Conservation (phyloP, 768 basidiomycete species). For the Mycena floridula region DNA sequence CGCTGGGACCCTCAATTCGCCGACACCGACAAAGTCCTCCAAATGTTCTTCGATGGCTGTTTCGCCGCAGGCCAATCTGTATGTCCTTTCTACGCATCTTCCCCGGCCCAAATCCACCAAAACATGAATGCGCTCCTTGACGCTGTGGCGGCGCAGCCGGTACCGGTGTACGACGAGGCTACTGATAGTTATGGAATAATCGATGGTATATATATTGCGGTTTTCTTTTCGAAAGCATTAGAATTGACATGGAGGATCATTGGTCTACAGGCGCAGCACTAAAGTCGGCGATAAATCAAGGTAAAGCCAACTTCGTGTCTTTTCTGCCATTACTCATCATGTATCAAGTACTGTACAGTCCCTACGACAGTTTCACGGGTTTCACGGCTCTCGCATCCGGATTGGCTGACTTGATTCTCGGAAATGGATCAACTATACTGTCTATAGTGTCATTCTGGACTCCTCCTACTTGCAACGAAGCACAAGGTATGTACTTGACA, state of each 20-base stretch:
- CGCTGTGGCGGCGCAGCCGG: slow-evolving; percentile 11
- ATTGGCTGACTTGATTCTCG: slow-evolving; percentile 17
- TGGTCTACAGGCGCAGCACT: slow-evolving; percentile 14
- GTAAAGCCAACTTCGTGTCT: slow-evolving; percentile 3
- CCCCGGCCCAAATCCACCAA: slow-evolving; percentile 10
- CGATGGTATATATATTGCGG: slow-evolving; percentile 12
- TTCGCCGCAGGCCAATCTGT: slow-evolving; percentile 12
- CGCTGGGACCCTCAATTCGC: slow-evolving; percentile 12
- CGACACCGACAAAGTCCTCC: slow-evolving; percentile 16
- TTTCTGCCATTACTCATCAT: neutral
- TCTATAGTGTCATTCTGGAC: slow-evolving; percentile 2
- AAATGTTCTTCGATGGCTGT: slow-evolving; percentile 18
- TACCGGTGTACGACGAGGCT: slow-evolving; percentile 16
- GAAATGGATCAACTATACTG: slow-evolving; percentile 16
- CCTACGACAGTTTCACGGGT: too few species aligned
- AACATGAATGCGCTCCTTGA: slow-evolving; percentile 11
- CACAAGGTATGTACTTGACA: too few species aligned
- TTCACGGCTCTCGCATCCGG: slow-evolving; percentile 12
- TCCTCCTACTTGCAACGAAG: neutral
- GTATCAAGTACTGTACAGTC: slow-evolving; percentile 14
- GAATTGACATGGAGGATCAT: slow-evolving; percentile 14
- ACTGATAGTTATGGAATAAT: slow-evolving; percentile 14
- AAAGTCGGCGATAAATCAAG: slow-evolving; percentile 12
- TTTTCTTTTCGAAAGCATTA: slow-evolving; percentile 17
- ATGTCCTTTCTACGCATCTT: slow-evolving; percentile 16